Evolutionary conservation across 208 protist species (phyloP), one percentile per base, ranked within the genome.

Genomic region (Acanthamoeba castellanii): DNA sequence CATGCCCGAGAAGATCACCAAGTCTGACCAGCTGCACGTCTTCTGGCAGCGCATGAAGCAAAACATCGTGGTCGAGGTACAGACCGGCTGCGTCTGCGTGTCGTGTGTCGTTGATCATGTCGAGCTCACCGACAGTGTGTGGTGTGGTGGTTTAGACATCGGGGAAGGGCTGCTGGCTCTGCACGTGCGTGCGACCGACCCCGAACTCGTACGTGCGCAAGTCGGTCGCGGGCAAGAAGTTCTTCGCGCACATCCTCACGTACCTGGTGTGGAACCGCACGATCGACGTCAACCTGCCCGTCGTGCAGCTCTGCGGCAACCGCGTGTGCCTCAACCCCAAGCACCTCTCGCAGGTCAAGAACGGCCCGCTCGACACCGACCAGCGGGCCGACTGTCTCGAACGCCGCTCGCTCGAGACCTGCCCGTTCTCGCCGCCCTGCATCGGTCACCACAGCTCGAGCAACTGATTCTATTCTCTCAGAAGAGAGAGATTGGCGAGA

Each of bases 191-290:
- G 70, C n/a, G 70, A 30, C 70, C 70, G 70, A 47, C 70, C n/a
- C 34, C 70, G 11, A 78, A 78, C 37, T 34, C 70, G 32, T 78
- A 78, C 37, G 37, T 78, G 34, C 70, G 70, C 70, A 78, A 78
- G 70, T 78, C 70, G 70, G 20, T 78, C 32, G 70, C n/a, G 13
- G 37, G 70, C 70, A 37, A 78, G 32, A 78, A 78, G 37, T 78
- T 78, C 37, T 78, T 78, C 22, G 70, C 70, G 70, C 70, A 78
- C 70, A 25, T 25, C 16, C 34, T 78, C 2, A 27, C 70, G 16
- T 78, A 78, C 37, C n/a, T 78, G 8, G 70, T 78, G 37, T 78
- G 70, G 70, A 78, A 78, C 70, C 70, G 70, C 32, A 78, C 70
- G 70, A 78, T 78, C 70, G 70, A 78, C 34, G 16, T 78, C 70